Evolutionary conservation across 106 monocot genomes (phyloP), one percentile per base, ranked within the genome.

Genomic region (Chionographis japonica): DNA sequence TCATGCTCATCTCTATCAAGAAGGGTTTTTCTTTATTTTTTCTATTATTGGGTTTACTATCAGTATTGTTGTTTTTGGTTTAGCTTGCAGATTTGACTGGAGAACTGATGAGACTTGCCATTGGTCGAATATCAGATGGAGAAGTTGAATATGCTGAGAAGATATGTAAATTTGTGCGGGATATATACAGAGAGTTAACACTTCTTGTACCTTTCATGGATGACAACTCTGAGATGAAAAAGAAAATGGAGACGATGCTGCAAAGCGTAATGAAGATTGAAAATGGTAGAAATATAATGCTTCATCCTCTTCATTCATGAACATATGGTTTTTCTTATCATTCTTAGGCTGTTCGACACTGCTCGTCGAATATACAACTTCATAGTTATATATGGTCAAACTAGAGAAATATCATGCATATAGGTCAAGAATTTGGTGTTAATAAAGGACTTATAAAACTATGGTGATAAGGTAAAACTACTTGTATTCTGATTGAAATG

Each of bases 201-300:
- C 74, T 91, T 70, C 66, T 95, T 54, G 91, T 77, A 43, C 88
- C 91, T 40, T 15, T 80, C 15, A 95, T 95, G 91, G 88, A 91
- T 79, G 95, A 95, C 41, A 83, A 88, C 57, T 56, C 37, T 66
- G 95, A 95, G 68, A 95, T 95, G 95, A 95, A 95, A 84, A 91
- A 91, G 86, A 95, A 95, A 82, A 95, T 95, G 95, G 95, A 95
- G 55, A 66, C 68, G 4, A 91, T 95, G 95, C 88, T 95, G 72
- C 95, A 95, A 65, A 95, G 95, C 65, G 81, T 84, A 38, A 59
- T 86, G 53, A 95, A 95, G 70, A 95, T 95, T 82, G 91, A 95
- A 82, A 95, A 95, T 78, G 95, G 95, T 95, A 91, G 3, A 27
- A 27, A 27, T 27, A 27, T 27, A 1, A 0, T 56, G n/a, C 12